Base-by-base conservation (phyloP, 176 grass and related monocot species). In the Cenchrus fungigraminus region DNA sequence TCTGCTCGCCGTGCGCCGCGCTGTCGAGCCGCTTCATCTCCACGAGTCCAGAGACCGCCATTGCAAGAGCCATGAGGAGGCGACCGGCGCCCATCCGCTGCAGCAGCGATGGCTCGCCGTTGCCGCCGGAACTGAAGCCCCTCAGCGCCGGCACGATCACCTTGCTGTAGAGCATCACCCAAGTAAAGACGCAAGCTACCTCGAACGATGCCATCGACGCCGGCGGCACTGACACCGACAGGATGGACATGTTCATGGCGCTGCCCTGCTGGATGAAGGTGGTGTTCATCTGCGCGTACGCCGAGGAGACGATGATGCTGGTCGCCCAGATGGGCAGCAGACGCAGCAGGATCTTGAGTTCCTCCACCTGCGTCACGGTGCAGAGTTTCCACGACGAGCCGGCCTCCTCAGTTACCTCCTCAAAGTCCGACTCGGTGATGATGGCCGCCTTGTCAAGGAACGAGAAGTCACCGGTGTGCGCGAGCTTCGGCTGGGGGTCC, bases 221-320 rank as follows among this genome's bases (percentile, higher is more conserved):
- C 16, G 94, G 79, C 40, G 89, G 87, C 58, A 97, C 81, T 6
- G 79, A 44, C 51, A 97, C 73, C 2, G 84, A 90, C 61, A 90
- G 19, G 52, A 97, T 77, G 71, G 61, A 72, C 73, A 67, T 89
- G 79, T 88, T 66, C 94, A 91, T 93, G 61, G 74, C 79, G 65
- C 78, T 88, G 53, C 94, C 94, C 73, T 96, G 91, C 79, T 96
- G 91, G 65, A 96, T 76, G 74, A 96, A 93, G 45, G 91, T 97
- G 44, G 94, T 97, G 74, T 80, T 89, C 89, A 97, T 88, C 84
- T 97, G 94, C 71, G 87, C 49, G 84, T 73, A 96, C 25, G 89
- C 91, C 20, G 91, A 60, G 8, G 94, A 87, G 12, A 80, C 44
- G 70, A 93, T 45, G 75, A 97, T 73, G 81, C 94, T 88, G 53